These are phyloP conservation scores for Malassezia vespertilionis DNA, from an alignment of 1,284 basidiomycete species.

Conservation along the genomic window DNA sequence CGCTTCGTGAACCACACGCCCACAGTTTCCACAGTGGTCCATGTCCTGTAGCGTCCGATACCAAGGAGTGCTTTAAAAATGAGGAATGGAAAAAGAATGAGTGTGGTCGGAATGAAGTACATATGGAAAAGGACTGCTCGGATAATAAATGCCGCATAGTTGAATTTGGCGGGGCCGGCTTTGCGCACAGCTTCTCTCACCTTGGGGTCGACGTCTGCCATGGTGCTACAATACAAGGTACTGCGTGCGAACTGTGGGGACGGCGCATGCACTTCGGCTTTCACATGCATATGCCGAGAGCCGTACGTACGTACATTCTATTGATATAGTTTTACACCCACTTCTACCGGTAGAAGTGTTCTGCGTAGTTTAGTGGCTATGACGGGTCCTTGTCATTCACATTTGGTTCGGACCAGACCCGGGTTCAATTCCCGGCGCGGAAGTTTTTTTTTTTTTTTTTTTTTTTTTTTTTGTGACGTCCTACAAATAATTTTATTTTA, in stretches of 20 bases:
- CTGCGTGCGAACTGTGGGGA: neutral
- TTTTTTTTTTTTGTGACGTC: neutral
- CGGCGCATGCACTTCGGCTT: neutral
- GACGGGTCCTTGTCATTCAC: slow-evolving; percentile 19
- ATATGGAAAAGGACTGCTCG: slow-evolving; percentile 26
- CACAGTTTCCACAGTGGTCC: slow-evolving; percentile 27
- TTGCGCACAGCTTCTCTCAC: neutral
- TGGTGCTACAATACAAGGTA: neutral
- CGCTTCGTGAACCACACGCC: slow-evolving; percentile 27
- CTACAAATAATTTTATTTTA: neutral
- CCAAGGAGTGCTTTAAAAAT: slow-evolving; percentile 28
- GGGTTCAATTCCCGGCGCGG: slow-evolving; percentile 23
- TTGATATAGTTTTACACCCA: neutral
- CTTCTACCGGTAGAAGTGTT: neutral
- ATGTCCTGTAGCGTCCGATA: slow-evolving; percentile 18
- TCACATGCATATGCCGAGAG: neutral
- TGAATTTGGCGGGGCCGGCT: neutral
- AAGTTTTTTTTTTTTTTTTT: slow-evolving; percentile 12
- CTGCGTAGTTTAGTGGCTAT: slow-evolving; percentile 23
- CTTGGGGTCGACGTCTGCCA: neutral
- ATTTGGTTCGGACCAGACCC: slow-evolving; percentile 17
- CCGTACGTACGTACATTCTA: neutral
- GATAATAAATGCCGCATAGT: neutral
- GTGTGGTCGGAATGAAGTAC: slow-evolving; percentile 30
- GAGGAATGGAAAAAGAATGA: slow-evolving; percentile 25